Evolutionary conservation across 116 monocot species (phyloP).

Genomic region (Iris pallida): DNA sequence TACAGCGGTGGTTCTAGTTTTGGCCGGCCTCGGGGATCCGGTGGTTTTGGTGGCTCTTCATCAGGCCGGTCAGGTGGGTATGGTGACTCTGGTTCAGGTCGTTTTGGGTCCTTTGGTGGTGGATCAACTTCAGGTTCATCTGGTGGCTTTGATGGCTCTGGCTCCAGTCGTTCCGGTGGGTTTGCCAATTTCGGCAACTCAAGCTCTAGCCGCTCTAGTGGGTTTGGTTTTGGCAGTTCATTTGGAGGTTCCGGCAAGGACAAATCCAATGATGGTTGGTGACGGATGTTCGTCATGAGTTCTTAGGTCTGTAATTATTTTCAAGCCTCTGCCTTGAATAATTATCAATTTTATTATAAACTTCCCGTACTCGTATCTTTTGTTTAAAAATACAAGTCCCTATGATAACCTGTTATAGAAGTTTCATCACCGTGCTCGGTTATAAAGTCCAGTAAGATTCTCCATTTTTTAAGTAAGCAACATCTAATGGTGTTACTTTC

Average conservation of each 20-base stretch:
- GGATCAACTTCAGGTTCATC: neutral
- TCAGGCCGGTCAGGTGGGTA: constrained; percentile 15
- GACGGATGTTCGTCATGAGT: neutral
- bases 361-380: too few relatives aligned
- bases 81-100: constrained; percentile 29
- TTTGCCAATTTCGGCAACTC: too few relatives aligned
- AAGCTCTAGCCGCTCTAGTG: too few relatives aligned
- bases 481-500: too few relatives aligned
- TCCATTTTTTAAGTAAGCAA: too few relatives aligned
- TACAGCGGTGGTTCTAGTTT: constrained; percentile 5
- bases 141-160: constrained; percentile 12
- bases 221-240: constrained; percentile 7
- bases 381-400: too few relatives aligned
- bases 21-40: constrained; percentile 6
- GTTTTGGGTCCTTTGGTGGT: neutral
- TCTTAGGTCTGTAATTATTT: neutral
- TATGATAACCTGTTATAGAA: too few relatives aligned
- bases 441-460: too few relatives aligned
- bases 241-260: neutral
- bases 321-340: too few relatives aligned
- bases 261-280: neutral
- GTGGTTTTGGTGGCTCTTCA: constrained; percentile 13
- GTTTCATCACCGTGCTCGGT: too few relatives aligned
- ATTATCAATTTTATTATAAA: too few relatives aligned
- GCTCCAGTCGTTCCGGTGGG: constrained; percentile 2